Evolutionary conservation across 805 yeast genomes (phyloP), one percentile per base, ranked within the genome.

Genomic region (Wickerhamiella qilinensis): DNA sequence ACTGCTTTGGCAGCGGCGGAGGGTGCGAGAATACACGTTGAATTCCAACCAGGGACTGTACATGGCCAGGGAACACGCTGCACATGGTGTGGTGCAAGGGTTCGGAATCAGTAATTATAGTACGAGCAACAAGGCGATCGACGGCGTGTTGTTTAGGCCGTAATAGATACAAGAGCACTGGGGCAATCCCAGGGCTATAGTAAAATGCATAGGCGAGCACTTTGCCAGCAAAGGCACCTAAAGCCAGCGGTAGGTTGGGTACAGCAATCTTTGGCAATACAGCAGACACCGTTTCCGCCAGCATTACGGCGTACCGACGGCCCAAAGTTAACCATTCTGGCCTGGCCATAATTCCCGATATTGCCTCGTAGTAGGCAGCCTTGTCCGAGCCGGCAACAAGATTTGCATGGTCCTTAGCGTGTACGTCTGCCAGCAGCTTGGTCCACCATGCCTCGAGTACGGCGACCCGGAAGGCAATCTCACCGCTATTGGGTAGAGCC

Each of bases 191-290:
- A 0, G 75, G 73, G 3, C 76, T 56, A 43, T 64, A 58, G 52
- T 69, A 68, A 45, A 67, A 79, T 3, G 73, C 60, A 49, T 73
- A 71, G 1, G 85, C 85, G 52, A 79, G 68, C 3, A 75, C 67
- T 49, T 79, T 78, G 4, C 88, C 88, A 11, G 73, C 60, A 46
- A 78, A 77, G 3, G 84, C 83, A 18, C 73, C 63, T 17, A 69
- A 55, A 4, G 77, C 63, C n/a, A 73, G 54, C 0, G 81, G 64
- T 9, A 75, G 59, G 19, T 62, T 62, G 44, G 75, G 75, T 40
- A 65, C 48, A 35, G 64, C 58, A 40, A 75, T 57, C 46, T 68
- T 66, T 37, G 58, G 53, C 11, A 78, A 62, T 38, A 72, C 63
- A 46, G 63, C 68, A 36, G 67, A 69, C 38, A 75, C 56, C 1